phyloP scores from a whole-genome alignment of 441 rosid genomes.

The Gossypium gossypioides region DNA sequence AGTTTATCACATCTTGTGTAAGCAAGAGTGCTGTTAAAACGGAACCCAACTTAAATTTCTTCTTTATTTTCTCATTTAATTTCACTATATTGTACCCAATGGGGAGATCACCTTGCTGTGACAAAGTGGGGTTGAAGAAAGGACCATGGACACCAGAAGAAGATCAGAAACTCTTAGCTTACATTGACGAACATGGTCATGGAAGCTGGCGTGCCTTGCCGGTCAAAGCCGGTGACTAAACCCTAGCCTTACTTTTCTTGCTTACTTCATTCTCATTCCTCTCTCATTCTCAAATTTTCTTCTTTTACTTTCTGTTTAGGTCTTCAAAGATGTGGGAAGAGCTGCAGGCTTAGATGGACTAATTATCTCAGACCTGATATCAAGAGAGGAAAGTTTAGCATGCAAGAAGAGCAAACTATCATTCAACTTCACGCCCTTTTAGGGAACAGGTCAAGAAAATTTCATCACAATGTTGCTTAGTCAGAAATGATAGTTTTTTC shows the following conservation, averaged over 20 bases:
- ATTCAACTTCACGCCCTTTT: constrained; percentile 97
- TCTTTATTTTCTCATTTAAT: constrained; percentile 18
- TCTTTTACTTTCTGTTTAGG: constrained; percentile 30
- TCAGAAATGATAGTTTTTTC: neutral
- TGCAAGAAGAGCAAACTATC: constrained; percentile 93
- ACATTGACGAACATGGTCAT: constrained; percentile 81
- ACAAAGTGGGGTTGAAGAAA: constrained; percentile 84
- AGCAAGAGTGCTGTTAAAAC: constrained; percentile 18
- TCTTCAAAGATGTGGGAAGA: constrained; percentile 94
- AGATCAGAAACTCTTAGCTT: constrained; percentile 85
- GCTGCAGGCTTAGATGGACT: constrained; percentile 97
- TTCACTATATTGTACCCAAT: constrained; percentile 21
- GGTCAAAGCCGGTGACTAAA: constrained; percentile 63
- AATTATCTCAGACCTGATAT: constrained; percentile 93
- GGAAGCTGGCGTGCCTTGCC: constrained; percentile 98
- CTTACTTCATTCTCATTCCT: neutral
- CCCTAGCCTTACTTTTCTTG: neutral
- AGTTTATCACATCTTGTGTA: neutral
- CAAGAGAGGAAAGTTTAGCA: constrained; percentile 85
- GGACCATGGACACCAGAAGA: constrained; percentile 99
- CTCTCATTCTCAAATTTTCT: neutral
- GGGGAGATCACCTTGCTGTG: constrained; percentile 92
- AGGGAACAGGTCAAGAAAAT: constrained; percentile 68
- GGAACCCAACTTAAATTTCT: constrained; percentile 8
- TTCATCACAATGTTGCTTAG: neutral